Percentiles rank a stretch among this genome's conserved stretches.
Evolutionary conservation across 495 filamentous ascomycete genomes (phyloP).

Genomic region (Patellaria atrata): DNA sequence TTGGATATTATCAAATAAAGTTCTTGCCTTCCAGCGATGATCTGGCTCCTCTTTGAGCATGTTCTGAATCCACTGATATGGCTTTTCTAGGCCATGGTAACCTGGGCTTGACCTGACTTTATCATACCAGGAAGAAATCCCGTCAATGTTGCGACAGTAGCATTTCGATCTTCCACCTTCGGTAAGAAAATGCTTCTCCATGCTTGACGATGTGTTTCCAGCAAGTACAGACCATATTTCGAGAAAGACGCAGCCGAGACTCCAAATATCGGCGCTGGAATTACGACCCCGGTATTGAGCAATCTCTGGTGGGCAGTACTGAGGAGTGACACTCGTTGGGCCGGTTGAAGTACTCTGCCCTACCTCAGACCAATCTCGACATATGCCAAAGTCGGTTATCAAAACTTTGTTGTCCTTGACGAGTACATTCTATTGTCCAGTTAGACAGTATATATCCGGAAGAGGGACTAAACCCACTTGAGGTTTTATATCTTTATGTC

Average conservation of each 20-base stretch:
- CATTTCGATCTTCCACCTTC: background rate
- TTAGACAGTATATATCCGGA: too few species aligned
- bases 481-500: constrained; percentile 33
- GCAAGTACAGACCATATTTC: constrained; percentile 27
- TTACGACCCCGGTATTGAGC: constrained; percentile 16
- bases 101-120: background rate
- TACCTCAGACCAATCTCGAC: constrained; percentile 19
- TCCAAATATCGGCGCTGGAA: constrained; percentile 30
- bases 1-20: too few species aligned
- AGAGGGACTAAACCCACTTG: too few species aligned
- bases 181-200: background rate
- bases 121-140: background rate
- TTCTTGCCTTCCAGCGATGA: too few species aligned
- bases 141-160: background rate
- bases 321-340: constrained; percentile 7
- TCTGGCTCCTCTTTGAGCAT: background rate
- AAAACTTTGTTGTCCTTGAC: constrained; percentile 23
- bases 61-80: background rate
- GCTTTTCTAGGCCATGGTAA: background rate
- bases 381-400: constrained; percentile 31
- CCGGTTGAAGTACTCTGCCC: constrained; percentile 19
- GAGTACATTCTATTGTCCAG: constrained; percentile 33
- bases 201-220: background rate
- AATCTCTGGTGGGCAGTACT: constrained; percentile 27
- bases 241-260: constrained; percentile 31